A percentile compares a stretch with the other conserved stretches of the same genome.
These are phyloP conservation scores for Austroboletus novae-zelandiae DNA, from an alignment of 1,284 basidiomycete species.

Conservation along the genomic window DNA sequence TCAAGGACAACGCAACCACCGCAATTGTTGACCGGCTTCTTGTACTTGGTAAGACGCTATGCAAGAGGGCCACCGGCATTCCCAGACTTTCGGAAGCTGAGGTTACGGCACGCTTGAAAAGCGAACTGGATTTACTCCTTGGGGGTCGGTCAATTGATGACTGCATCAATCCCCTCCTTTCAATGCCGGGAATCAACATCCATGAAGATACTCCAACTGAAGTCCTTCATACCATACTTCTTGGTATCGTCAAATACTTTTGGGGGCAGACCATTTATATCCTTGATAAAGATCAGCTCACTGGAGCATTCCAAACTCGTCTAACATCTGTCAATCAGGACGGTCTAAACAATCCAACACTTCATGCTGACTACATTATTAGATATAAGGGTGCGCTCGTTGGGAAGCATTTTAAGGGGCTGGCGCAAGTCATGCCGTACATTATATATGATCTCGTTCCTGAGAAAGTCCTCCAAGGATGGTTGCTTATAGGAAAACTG, in stretches of 20 bases:
- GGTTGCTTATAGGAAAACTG: too few relatives aligned
- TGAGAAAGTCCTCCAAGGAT: too few relatives aligned
- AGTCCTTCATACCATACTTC: conserved; percentile 33
- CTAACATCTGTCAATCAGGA: conserved; percentile 8
- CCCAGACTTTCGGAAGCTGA: conserved; percentile 1
- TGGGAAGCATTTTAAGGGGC: too few relatives aligned
- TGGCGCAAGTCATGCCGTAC: too few relatives aligned
- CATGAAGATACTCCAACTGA: conserved; percentile 33
- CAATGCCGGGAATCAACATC: conserved; percentile 2
- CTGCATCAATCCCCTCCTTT: conserved; percentile 15
- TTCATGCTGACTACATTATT: neutral
- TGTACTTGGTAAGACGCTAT: conserved; percentile 1
- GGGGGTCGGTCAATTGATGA: conserved; percentile 1
- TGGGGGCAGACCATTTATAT: conserved; percentile 29
- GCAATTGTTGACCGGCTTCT: conserved; percentile 2
- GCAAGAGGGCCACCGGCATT: too few relatives aligned
- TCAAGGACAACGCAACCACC: neutral
- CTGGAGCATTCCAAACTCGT: conserved; percentile 14
- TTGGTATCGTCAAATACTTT: conserved; percentile 36
- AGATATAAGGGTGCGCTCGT: neutral
- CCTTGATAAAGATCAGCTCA: conserved; percentile 19
- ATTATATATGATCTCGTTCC: too few relatives aligned
- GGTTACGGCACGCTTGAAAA: neutral
- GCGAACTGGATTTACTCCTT: conserved; percentile 6
- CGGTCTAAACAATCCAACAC: conserved; percentile 11